Conservation (phyloP, 345 rosid genomes). For the Salix suchowensis region DNA sequence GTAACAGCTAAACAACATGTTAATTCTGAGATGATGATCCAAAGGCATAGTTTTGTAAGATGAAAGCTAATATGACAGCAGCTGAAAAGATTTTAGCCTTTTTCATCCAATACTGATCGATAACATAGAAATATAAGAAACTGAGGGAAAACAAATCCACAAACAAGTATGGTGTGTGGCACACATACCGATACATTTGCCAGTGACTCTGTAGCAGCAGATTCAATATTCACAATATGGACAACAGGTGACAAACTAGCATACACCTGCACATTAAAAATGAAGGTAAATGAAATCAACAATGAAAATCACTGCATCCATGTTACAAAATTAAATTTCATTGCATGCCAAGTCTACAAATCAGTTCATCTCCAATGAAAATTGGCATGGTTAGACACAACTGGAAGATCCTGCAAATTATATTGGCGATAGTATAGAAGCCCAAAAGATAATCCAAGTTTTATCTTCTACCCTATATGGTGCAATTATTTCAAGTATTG, state of each 20-base stretch:
- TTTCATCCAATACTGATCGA: too few relatives aligned
- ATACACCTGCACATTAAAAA: slow-evolving; percentile 50
- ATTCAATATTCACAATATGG: slow-evolving; percentile 53
- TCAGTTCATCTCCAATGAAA: not conserved
- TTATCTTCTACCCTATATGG: not conserved
- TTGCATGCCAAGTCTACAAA: not conserved
- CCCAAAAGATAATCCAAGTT: not conserved
- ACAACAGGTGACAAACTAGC: slow-evolving; percentile 55
- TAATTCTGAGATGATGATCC: not conserved
- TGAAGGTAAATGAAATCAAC: slow-evolving; percentile 5
- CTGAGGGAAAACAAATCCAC: not conserved
- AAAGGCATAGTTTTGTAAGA: not conserved
- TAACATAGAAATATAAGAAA: not conserved
- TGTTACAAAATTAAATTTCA: not conserved
- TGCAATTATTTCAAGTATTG: not conserved
- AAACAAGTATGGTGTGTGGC: slow-evolving; percentile 5
- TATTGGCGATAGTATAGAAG: too few relatives aligned
- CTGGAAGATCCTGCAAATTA: too few relatives aligned
- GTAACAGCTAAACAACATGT: not conserved
- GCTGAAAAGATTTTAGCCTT: not conserved
- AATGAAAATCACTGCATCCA: not conserved
- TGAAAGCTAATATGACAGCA: not conserved
- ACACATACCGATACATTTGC: slow-evolving; percentile 55
- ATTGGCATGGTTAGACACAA: not conserved
- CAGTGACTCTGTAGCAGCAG: slow-evolving; percentile 44